Percentiles rank a stretch among this genome's conserved stretches.
These are phyloP conservation scores for Chalciporus sphaerocephalus DNA, from an alignment of 768 basidiomycete genomes.

Conservation along the genomic window DNA sequence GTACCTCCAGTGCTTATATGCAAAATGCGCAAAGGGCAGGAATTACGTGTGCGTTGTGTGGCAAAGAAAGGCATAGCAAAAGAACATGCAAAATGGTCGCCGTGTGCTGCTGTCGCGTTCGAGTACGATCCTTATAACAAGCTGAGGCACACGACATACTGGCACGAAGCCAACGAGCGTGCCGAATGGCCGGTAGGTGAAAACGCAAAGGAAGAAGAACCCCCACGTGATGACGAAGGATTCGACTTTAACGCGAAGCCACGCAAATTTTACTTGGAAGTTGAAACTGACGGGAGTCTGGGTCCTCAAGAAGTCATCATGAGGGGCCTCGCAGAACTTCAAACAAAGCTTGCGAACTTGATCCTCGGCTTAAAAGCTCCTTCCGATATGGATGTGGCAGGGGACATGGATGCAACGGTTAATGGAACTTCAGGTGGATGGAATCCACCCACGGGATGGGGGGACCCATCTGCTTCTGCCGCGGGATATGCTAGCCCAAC, in stretches of 20 bases:
- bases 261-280: slow-evolving; percentile 87
- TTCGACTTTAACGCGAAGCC: slow-evolving; percentile 91
- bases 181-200: slow-evolving; percentile 89
- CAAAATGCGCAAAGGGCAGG: slow-evolving; percentile 93
- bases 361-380: slow-evolving; percentile 68
- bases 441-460: slow-evolving; percentile 23
- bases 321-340: slow-evolving; percentile 77
- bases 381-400: slow-evolving; percentile 51
- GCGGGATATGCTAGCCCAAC: slow-evolving; percentile 31
- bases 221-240: slow-evolving; percentile 70
- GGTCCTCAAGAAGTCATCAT: slow-evolving; percentile 85
- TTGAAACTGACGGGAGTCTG: slow-evolving; percentile 90
- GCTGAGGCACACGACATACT: slow-evolving; percentile 90
- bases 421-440: slow-evolving; percentile 24
- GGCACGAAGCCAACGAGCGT: slow-evolving; percentile 81
- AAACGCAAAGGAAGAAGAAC: slow-evolving; percentile 82
- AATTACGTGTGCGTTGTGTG: slow-evolving; percentile 76
- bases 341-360: slow-evolving; percentile 75
- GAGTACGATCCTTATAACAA: slow-evolving; percentile 99
- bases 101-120: slow-evolving; percentile 89
- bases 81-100: slow-evolving; percentile 99
- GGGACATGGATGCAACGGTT: slow-evolving; percentile 33
- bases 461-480: slow-evolving; percentile 29
- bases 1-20: slow-evolving; percentile 75
- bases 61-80: slow-evolving; percentile 98